Evolutionary conservation across 371 early-diverging fungal genomes (phyloP).

Genomic region (Funneliformis caledonium): DNA sequence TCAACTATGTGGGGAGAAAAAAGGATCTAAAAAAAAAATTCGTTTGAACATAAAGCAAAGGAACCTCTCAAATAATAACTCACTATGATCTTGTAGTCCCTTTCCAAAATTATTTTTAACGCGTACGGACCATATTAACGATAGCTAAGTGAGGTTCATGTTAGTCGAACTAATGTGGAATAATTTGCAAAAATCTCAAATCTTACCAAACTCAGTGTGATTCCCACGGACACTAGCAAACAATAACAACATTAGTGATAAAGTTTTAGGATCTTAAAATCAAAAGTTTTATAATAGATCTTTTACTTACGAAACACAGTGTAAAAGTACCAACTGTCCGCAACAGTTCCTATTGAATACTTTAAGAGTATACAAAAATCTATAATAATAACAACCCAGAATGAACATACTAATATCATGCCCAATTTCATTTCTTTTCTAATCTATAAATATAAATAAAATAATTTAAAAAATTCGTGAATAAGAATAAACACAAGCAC

Average conservation of each 20-base stretch:
- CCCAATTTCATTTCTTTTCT: slow-evolving; percentile 1
- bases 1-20: background rate
- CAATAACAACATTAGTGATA: background rate
- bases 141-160: background rate
- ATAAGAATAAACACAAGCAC: background rate
- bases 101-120: slow-evolving; percentile 12
- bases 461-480: no score
- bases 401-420: background rate
- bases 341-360: slow-evolving; percentile 23
- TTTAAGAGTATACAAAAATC: slow-evolving; percentile 8
- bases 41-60: background rate
- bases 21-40: background rate
- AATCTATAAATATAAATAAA: background rate
- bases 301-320: slow-evolving; percentile 20
- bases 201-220: background rate
- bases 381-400: background rate
- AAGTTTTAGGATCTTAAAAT: background rate
- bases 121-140: background rate
- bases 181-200: background rate
- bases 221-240: background rate
- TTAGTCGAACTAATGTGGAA: background rate
- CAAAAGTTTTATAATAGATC: background rate
- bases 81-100: slow-evolving; percentile 17
- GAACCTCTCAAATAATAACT: background rate
- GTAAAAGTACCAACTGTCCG: slow-evolving; percentile 24